Percentiles rank a stretch among this genome's conserved stretches.
phyloP scores from a whole-genome alignment of 2,329 filamentous ascomycete species.

The Colletotrichum graminicola region DNA sequence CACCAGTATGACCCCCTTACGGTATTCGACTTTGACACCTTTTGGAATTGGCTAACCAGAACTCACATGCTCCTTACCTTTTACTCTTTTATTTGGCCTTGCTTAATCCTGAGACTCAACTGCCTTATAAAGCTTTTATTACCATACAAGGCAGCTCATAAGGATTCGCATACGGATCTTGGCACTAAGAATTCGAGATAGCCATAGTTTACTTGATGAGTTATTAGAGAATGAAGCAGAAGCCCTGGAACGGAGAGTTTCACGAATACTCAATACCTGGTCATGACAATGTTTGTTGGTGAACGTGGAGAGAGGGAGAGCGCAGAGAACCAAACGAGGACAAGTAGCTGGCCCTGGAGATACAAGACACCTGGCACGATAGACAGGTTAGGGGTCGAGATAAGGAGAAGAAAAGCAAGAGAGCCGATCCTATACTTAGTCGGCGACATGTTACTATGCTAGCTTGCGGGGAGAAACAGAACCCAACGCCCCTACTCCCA shows the following conservation, averaged over 20 bases:
- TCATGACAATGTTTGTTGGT: neutral
- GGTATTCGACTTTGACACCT: too few species aligned
- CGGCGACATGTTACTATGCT: conserved; percentile 2
- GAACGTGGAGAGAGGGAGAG: neutral
- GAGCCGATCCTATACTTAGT: neutral
- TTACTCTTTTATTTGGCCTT: neutral
- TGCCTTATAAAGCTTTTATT: neutral
- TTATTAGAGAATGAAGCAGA: neutral
- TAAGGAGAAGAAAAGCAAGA: neutral
- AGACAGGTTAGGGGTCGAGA: neutral
- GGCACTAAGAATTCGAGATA: neutral
- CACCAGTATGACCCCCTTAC: too few species aligned
- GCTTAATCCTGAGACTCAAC: neutral
- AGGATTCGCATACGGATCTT: neutral
- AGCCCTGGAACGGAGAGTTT: neutral
- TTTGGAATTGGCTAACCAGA: too few species aligned
- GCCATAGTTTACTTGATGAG: neutral
- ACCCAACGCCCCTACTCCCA: conserved; percentile 31
- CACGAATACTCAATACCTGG: neutral
- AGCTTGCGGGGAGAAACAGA: conserved; percentile 5
- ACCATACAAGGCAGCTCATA: neutral
- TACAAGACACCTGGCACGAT: too few species aligned
- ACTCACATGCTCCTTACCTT: neutral
- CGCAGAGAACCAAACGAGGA: neutral
- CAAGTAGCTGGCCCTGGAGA: neutral